Evolutionary conservation across 129 eudicot genomes (phyloP).

Genomic region (Scalesia atractyloides): DNA sequence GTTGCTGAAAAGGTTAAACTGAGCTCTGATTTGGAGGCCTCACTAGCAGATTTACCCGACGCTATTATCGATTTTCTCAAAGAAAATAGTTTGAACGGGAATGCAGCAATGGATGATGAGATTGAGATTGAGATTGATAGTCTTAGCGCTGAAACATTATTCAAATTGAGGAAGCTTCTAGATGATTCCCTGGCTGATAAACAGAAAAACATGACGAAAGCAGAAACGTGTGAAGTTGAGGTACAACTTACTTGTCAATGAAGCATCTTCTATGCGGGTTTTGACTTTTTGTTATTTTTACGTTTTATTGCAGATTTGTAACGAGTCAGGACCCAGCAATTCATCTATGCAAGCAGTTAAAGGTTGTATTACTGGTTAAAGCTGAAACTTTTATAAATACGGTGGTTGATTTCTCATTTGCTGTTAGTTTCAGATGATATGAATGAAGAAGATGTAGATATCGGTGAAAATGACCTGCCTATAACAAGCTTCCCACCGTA

Average conservation of each 20-base stretch:
- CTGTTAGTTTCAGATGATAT: slow-evolving; percentile 51
- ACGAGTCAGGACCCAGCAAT: slow-evolving; percentile 69
- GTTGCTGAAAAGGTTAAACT: slow-evolving; percentile 59
- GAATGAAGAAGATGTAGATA: slow-evolving; percentile 80
- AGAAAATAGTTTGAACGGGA: slow-evolving; percentile 48
- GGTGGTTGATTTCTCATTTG: slow-evolving; percentile 18
- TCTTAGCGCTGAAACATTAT: slow-evolving; percentile 59
- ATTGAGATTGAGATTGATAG: slow-evolving; percentile 79
- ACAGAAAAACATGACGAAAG: slow-evolving; percentile 42
- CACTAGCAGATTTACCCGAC: slow-evolving; percentile 61
- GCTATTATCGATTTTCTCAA: slow-evolving; percentile 59
- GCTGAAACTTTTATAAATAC: slow-evolving; percentile 36
- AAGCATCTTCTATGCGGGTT: not conserved
- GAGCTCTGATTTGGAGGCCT: slow-evolving; percentile 59
- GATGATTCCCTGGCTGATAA: slow-evolving; percentile 53
- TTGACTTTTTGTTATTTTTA: not conserved
- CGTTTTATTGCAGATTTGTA: slow-evolving; percentile 46
- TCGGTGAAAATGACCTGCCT: slow-evolving; percentile 76
- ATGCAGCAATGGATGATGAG: slow-evolving; percentile 60
- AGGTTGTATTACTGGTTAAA: slow-evolving; percentile 48
- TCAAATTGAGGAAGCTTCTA: slow-evolving; percentile 62
- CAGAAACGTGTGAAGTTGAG: slow-evolving; percentile 58
- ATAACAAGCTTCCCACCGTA: slow-evolving; percentile 64
- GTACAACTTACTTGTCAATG: slow-evolving; percentile 33
- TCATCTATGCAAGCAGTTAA: slow-evolving; percentile 57